Evolutionary conservation across 805 yeast genomes (phyloP), one percentile per base, ranked within the genome.

Genomic region (Ogataea neopini): DNA sequence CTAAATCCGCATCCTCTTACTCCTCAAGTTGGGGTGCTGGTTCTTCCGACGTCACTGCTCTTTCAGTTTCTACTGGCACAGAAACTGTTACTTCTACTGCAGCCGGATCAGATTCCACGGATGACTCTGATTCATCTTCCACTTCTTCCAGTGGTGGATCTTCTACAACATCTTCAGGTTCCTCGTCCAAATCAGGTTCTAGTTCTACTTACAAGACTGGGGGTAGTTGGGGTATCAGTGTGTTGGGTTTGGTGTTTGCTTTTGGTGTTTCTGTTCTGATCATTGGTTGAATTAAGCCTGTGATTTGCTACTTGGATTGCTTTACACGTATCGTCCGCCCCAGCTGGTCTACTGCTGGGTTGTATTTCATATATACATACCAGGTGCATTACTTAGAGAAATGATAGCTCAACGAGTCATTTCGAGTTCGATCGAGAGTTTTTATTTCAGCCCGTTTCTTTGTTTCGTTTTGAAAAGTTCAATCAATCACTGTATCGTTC

Each of bases 1-100:
- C 84, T 1, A 61, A 63, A 2, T 58, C 62, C 3, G 86, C 82
- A 1, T 61, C 76, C 2, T 67, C 60, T 3, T 80, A 73, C 55
- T 69, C 78, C 2, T 58, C 72, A 7, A 76, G 83, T 3, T 73
- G 71, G 69, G 61, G 60, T 22, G 52, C 23, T 9, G 44, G 30
- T 22, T 39, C 42, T 11, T 20, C 23, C 3, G 32, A 6, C 3
- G 42, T 22, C 25, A 47, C 57, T 5, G 26, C 44, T 3, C 41
- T 58, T 32, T 19, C 19, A 9, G 45, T 48, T 7, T 19, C 18
- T 4, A 34, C 30, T 17, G 37, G 43, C 7, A 19, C 47, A 2
- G 38, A 49, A 15, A 26, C 45, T 25, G 44, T 39, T 10, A 26
- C 51, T 6, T 25, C 51, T 1, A 29, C 44, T n/a, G 48, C 25